Base-by-base conservation (phyloP, 1,139 yeast genomes). In the Taphrina deformans region DNA sequence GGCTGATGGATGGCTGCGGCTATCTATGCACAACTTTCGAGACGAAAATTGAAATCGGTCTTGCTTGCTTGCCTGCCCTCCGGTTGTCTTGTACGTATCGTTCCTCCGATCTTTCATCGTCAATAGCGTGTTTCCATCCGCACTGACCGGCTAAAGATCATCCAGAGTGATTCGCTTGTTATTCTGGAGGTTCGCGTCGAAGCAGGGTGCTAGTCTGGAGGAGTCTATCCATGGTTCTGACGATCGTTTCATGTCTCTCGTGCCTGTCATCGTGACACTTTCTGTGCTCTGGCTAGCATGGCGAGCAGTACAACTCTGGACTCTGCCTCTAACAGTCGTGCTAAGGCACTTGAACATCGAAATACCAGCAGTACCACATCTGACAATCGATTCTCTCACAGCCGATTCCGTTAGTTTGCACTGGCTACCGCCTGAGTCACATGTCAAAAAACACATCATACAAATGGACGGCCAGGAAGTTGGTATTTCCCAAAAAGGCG, bases 311-410 rank as follows among this genome's bases (percentile, higher is more conserved):
- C 69, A 74, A 21, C 73, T 83, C 35, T 72, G 79, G 40, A 76
- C 79, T 31, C 79, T 82, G 38, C 86, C 89, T 0, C 76, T 83
- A 26, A 79, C 79, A 10, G 77, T 79, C 38, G 78, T 85, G 31
- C 80, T 84, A 61, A 79, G 79, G 68, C 75, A 79, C 14, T 74
- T 85, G 56, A 82, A 83, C 59, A 80, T 85, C 31, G 81, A 80
- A 45, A 80, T 85, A 18, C 89, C 89, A 1, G 80, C 81, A 38
- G 78, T 85, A 4, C 86, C 87, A 0, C 77, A 79, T 62, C 79
- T 85, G 6, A 82, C 86, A 2, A 79, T 85, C 10, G 87, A 84
- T 69, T 79, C 79, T 67, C 80, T 86, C 51, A 79, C 85, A 0
- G 76, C 78, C 41, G 75, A 78, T 16, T 75, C 81, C 3, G 79